Base-by-base conservation (phyloP, 495 filamentous ascomycete species). In the Choiromyces venosus region DNA sequence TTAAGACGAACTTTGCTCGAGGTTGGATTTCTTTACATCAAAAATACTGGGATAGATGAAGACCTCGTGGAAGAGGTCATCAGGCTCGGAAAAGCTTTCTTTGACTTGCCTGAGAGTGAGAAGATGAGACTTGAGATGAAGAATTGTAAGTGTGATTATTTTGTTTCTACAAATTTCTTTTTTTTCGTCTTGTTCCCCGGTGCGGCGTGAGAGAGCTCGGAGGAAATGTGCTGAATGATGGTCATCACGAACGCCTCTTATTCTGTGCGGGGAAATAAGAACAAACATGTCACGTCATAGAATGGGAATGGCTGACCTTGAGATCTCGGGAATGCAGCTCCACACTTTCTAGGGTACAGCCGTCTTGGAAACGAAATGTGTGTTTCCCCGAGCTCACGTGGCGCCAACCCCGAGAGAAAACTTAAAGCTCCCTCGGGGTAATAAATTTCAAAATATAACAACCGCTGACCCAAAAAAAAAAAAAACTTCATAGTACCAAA, bases 11-110 rank as follows among this genome's bases (percentile, higher is more conserved):
- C 93, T 0, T 85, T 98, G 38, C 87, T 98, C 79, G 91, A 94
- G 82, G 92, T 97, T 40, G 95, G 95, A 6, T 97, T 99, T 80
- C 85, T 97, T 71, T 99, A 99, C 78, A 87, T 99, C 68, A 89
- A 88, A 75, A 93, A 97, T 79, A 89, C 92, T 1, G 92, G 92
- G 5, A 88, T 97, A 64, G 84, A 91, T 19, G 84, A 89, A 16
- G 81, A 87, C 38, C 82, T 95, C 39, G 89, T 91, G 78, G 78
- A 87, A 37, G 82, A 86, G n/a, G 91, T 97, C 21, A 89, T 91
- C 65, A 71, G 85, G 25, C 88, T 94, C 74, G 89, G 88, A 18
- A 86, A 87, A 70, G 86, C 83, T 7, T 93, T 99, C 78, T 99
- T 97, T 80, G 87, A 93, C 71, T 86, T 97, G 67, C 90, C 93